These are phyloP conservation scores for Claviceps paspali DNA, from an alignment of 2,329 filamentous ascomycete species.

Conservation along the genomic window DNA sequence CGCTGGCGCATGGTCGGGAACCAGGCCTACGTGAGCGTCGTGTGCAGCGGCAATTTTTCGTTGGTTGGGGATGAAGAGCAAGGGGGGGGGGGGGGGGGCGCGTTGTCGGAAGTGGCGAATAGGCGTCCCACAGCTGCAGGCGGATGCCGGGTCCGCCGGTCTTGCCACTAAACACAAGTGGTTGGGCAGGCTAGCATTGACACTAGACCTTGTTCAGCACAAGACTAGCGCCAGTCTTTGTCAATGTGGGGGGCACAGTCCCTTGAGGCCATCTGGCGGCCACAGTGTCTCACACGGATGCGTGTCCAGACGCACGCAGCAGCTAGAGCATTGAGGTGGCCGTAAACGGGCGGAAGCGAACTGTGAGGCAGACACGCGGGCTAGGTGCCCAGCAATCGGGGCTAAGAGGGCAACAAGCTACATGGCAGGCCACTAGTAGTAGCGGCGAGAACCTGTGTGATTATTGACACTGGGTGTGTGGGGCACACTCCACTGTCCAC, in stretches of 20 bases:
- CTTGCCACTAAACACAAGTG: slow-evolving; percentile 17
- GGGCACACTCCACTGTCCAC: no score
- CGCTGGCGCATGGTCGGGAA: slow-evolving; percentile 8
- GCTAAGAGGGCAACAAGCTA: no score
- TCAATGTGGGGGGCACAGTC: slow-evolving; percentile 13
- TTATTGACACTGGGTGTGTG: neutral
- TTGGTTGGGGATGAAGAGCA: slow-evolving; percentile 15
- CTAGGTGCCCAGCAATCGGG: no score
- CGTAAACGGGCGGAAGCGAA: no score
- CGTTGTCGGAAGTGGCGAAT: slow-evolving; percentile 16
- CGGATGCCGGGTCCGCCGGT: slow-evolving; percentile 2
- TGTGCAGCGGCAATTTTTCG: slow-evolving; percentile 13
- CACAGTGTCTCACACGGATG: slow-evolving; percentile 1
- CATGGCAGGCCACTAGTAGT: no score
- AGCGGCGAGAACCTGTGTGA: no score
- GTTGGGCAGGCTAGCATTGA: slow-evolving; percentile 15
- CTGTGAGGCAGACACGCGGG: no score
- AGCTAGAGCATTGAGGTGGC: no score
- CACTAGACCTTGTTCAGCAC: slow-evolving; percentile 7
- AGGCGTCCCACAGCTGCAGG: slow-evolving; percentile 7
- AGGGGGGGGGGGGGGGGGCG: neutral
- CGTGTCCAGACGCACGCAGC: neutral
- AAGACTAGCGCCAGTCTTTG: slow-evolving; percentile 10
- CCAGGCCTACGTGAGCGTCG: neutral
- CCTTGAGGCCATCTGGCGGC: neutral